Evolutionary conservation across 257 asterid genomes (phyloP).

Genomic region (Lavandula angustifolia): DNA sequence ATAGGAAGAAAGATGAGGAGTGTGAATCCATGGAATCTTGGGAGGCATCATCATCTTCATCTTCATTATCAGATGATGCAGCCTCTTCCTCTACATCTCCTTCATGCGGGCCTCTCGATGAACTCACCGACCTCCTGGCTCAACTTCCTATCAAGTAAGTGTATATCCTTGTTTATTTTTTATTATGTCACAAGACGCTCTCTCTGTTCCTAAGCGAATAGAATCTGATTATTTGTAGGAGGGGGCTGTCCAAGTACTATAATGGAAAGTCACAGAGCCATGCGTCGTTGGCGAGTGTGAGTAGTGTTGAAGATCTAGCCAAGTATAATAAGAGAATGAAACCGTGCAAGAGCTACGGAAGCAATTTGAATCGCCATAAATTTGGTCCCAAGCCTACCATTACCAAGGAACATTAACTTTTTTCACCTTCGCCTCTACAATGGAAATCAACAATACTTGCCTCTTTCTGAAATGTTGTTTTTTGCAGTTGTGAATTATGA

Average conservation of each 20-base stretch:
- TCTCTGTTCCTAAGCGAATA: too few species aligned
- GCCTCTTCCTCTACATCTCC: constrained; percentile 32
- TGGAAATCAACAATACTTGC: neutral
- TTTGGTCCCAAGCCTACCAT: constrained; percentile 61
- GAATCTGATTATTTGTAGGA: constrained; percentile 36
- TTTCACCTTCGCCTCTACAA: neutral
- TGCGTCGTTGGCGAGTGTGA: constrained; percentile 47
- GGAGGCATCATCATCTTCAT: constrained; percentile 31
- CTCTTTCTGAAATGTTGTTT: too few species aligned
- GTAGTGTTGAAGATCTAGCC: constrained; percentile 58
- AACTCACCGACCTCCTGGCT: constrained; percentile 52
- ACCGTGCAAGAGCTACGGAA: constrained; percentile 51
- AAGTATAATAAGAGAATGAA: constrained; percentile 53
- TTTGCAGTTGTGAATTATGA: too few species aligned
- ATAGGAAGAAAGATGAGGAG: constrained; percentile 25
- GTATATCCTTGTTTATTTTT: too few species aligned
- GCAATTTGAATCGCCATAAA: constrained; percentile 39
- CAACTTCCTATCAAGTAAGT: constrained; percentile 69
- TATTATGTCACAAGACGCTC: too few species aligned
- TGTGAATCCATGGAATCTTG: constrained; percentile 34
- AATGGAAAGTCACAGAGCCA: constrained; percentile 60
- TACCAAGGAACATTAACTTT: constrained; percentile 42
- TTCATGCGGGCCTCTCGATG: constrained; percentile 41
- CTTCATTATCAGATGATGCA: constrained; percentile 37
- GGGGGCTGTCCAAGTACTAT: constrained; percentile 61